Evolutionary conservation across 2,329 filamentous ascomycete genomes (phyloP).

Genomic region (Ceratocystis papillata): DNA sequence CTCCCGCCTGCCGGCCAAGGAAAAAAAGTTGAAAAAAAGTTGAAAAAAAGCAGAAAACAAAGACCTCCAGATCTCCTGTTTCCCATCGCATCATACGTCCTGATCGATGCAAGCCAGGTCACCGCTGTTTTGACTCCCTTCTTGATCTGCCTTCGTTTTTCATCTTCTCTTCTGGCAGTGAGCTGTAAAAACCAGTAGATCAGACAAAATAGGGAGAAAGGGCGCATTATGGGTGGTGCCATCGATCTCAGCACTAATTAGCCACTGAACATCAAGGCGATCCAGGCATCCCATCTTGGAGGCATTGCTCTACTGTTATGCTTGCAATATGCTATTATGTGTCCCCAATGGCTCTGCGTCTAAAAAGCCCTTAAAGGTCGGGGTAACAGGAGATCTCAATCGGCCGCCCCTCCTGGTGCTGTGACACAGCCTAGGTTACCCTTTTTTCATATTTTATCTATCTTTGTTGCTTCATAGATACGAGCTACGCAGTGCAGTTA

Average conservation of each 20-base stretch:
- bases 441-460: not conserved
- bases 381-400: not conserved
- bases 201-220: conserved; percentile 2
- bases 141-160: not conserved
- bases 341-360: not conserved
- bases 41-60: not conserved
- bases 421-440: not conserved
- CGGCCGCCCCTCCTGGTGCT: not conserved
- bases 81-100: not conserved
- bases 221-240: not conserved
- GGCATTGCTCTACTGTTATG: not conserved
- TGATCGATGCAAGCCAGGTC: not conserved
- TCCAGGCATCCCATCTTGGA: not conserved
- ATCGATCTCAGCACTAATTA: not conserved
- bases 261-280: not conserved
- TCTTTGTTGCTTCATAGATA: conserved; percentile 4
- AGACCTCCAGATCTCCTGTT: not conserved
- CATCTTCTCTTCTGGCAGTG: not conserved
- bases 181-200: conserved; percentile 3
- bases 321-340: not conserved
- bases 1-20: not conserved
- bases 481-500: not conserved
- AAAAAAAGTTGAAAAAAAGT: no score
- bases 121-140: conserved; percentile 9
- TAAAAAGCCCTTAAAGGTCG: not conserved